Conservation (phyloP, 805 yeast species). For the Pichia kluyveri region DNA sequence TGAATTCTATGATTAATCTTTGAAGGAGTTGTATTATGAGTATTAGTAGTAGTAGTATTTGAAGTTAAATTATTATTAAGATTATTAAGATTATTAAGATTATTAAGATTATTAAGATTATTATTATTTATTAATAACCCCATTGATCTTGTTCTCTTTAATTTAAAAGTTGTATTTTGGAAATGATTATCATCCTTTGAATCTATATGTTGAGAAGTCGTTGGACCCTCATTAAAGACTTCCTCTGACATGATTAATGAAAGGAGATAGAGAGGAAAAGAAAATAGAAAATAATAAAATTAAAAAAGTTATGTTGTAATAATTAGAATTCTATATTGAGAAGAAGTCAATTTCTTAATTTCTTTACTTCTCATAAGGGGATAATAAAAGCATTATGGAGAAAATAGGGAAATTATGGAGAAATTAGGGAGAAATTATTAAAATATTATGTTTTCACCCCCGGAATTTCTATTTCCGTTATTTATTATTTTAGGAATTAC, state of each 20-base stretch:
- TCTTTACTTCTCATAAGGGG: no score
- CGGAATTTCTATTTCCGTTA: no score
- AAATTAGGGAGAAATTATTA: no score
- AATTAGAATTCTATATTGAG: no score
- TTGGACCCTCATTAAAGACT: constrained; percentile 48
- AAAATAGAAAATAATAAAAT: no score
- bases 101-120: background rate
- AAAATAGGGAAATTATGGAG: no score
- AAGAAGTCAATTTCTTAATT: no score
- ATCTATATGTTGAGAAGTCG: constrained; percentile 58
- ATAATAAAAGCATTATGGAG: no score
- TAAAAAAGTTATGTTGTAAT: no score
- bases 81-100: background rate
- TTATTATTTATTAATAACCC: constrained; percentile 34
- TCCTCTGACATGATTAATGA: constrained; percentile 18
- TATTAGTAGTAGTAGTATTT: background rate
- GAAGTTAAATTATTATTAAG: background rate
- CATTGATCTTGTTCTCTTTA: constrained; percentile 76
- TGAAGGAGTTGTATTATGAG: background rate
- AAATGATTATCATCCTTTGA: constrained; percentile 67
- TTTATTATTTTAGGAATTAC: no score
- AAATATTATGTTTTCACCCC: no score
- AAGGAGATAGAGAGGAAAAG: background rate
- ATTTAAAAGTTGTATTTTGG: constrained; percentile 56
- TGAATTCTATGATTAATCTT: background rate